Evolutionary conservation across 2,329 filamentous ascomycete species (phyloP).

Genomic region (Clonostachys sp.): DNA sequence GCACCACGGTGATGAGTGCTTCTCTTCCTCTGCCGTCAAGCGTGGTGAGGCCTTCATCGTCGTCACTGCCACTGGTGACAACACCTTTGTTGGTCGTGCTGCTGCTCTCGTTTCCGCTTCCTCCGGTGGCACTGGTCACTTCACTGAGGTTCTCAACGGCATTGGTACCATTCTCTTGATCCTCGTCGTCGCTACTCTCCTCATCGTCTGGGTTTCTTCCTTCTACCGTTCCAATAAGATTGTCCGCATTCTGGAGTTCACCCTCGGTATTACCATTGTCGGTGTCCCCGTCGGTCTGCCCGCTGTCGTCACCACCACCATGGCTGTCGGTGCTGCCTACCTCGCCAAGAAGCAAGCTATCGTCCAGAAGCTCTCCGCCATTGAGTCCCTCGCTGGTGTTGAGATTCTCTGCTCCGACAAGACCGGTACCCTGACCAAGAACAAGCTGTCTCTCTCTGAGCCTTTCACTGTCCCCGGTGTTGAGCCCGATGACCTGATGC

Average conservation of each 20-base stretch:
- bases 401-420: constrained; percentile 95
- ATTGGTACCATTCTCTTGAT: constrained; percentile 78
- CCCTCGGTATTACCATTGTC: constrained; percentile 84
- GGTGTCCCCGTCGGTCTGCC: constrained; percentile 92
- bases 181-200: constrained; percentile 74
- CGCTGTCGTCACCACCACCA: constrained; percentile 88
- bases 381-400: constrained; percentile 87
- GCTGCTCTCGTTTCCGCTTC: constrained; percentile 81
- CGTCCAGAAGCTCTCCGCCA: constrained; percentile 87
- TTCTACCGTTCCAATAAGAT: constrained; percentile 86
- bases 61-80: constrained; percentile 80
- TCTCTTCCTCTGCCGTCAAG: constrained; percentile 84
- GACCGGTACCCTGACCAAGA: constrained; percentile 90
- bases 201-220: constrained; percentile 79
- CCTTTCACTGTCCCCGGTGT: constrained; percentile 80
- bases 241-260: constrained; percentile 76
- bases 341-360: constrained; percentile 91
- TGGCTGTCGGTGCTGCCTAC: constrained; percentile 90
- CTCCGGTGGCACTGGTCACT: constrained; percentile 72
- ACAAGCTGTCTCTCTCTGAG: constrained; percentile 84
- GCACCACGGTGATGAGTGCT: constrained; percentile 75
- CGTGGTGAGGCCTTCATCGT: constrained; percentile 83
- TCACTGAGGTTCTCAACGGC: constrained; percentile 84
- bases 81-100: constrained; percentile 85
- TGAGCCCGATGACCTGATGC: constrained; percentile 83